Evolutionary conservation across 441 rosid genomes (phyloP), one percentile per base, ranked within the genome.

Genomic region (Corymbia calophylla): DNA sequence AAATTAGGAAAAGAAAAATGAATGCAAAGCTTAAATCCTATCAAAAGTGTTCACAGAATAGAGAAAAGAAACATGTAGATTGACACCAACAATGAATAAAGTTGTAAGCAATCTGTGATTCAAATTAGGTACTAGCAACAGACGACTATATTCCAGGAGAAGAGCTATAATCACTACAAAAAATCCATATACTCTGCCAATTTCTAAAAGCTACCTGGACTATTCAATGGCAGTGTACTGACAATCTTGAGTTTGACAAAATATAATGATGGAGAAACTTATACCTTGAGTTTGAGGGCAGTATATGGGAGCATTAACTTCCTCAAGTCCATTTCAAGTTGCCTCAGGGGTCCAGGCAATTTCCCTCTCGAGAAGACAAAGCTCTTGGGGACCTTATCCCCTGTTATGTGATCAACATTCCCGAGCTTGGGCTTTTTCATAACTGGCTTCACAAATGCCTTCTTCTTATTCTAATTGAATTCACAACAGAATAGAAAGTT

Each of bases 241-340:
- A 77, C 51, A 39, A 77, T 11, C 7, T 23, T 10, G 23, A 44
- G 48, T 77, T 44, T 44, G 44, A 23, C 84, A 39, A 47, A 88
- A 77, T 31, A 27, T 27, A 7, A 48, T 11, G 32, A 77, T 80
- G 49, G 39, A 64, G 14, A 49, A 15, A 27, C 32, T 13, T 35
- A 35, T 86, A 96, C 99, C 98, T 94, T 97, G 55, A 97, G 93
- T 68, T 89, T 97, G 91, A 98, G 97, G 92, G 99, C 99, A 88
- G 99, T 98, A 88, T 92, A 95, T 5, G 99, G 99, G 90, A 96
- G 98, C 99, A 98, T 98, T 87, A 98, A 91, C 92, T 96, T 98
- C 88, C 99, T 96, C 91, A 98, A 91, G 91, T 97, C 97, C 97
- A 95, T 92, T 93, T 95, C 97, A 86, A 97, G 98, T 87, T 96